Conservation (phyloP, 2,329 filamentous ascomycete genomes). For the Colletotrichum lupini region DNA sequence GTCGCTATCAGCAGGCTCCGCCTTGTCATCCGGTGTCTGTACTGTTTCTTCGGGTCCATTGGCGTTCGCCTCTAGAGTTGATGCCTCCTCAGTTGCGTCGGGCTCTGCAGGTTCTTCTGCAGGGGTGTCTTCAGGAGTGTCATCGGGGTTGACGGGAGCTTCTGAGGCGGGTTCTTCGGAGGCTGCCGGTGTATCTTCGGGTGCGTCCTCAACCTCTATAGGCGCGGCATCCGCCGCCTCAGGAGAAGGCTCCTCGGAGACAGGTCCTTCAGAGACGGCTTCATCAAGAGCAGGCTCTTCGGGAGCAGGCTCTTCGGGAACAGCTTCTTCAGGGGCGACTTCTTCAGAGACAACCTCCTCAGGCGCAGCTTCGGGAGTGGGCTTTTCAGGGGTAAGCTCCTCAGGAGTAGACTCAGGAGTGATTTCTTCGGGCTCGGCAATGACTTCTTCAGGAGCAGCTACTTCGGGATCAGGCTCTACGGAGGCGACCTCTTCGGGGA, state of each 20-base stretch:
- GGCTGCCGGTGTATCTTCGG: neutral
- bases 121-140: neutral
- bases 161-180: neutral
- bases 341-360: slow-evolving; percentile 4
- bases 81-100: neutral
- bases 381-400: slow-evolving; percentile 14
- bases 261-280: slow-evolving; percentile 6
- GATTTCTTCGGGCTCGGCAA: neutral
- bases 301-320: slow-evolving; percentile 5
- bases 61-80: neutral
- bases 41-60: neutral
- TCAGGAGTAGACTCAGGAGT: slow-evolving; percentile 25
- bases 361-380: neutral
- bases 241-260: neutral
- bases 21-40: neutral
- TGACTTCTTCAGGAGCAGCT: neutral
- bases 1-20: neutral
- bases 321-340: slow-evolving; percentile 21
- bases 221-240: neutral
- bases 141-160: neutral
- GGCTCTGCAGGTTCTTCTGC: neutral
- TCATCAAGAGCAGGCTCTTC: slow-evolving; percentile 14
- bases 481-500: no score
- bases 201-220: neutral
- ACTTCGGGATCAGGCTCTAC: neutral